Evolutionary conservation across 805 yeast genomes (phyloP).

Genomic region (Saccharomycopsis sp.): DNA sequence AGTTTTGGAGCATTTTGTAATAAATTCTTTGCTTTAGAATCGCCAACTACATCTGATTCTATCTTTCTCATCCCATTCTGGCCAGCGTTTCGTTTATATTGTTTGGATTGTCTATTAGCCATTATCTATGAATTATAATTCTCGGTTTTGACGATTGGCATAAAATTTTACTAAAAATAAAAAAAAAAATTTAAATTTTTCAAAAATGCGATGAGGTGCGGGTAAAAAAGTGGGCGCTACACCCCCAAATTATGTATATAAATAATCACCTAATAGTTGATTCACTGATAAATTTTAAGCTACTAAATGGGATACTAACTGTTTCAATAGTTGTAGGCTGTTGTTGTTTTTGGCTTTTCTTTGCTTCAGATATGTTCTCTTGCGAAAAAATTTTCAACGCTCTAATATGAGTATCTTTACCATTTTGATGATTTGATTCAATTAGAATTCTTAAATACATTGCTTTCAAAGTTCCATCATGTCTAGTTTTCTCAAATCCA

Average conservation of each 20-base stretch:
- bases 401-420: conserved; percentile 89
- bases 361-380: background rate
- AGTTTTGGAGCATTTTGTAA: conserved; percentile 48
- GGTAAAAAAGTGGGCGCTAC: too few species aligned
- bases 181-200: background rate
- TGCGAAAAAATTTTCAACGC: conserved; percentile 47
- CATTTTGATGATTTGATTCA: conserved; percentile 82
- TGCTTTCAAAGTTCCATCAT: conserved; percentile 55
- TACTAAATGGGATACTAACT: conserved; percentile 13
- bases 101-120: conserved; percentile 55
- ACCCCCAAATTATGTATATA: too few species aligned
- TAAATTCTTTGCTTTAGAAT: conserved; percentile 62
- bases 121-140: conserved; percentile 25
- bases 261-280: conserved; percentile 10
- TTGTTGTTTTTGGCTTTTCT: background rate
- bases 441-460: conserved; percentile 58
- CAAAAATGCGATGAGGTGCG: too few species aligned
- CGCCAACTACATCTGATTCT: conserved; percentile 60
- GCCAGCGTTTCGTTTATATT: conserved; percentile 47
- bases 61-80: conserved; percentile 51
- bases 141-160: background rate
- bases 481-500: conserved; percentile 46
- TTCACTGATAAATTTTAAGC: conserved; percentile 16
- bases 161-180: background rate
- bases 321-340: background rate